Conservation (phyloP, 192 early-diverging fungal genomes). For the Coemansia sp. region DNA sequence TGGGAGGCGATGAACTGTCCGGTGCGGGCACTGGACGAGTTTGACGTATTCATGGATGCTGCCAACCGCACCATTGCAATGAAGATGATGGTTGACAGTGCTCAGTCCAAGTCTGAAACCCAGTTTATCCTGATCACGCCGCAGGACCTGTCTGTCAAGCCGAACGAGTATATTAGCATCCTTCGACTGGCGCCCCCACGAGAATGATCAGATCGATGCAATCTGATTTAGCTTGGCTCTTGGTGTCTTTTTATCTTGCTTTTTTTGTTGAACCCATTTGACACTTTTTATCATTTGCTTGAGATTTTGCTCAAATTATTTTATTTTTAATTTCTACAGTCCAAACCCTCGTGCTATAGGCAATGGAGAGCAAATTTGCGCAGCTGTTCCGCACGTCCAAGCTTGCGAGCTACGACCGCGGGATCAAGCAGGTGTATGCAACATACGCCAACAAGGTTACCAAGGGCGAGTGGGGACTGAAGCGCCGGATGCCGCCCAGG, state of each 20-base stretch:
- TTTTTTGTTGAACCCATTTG: background rate
- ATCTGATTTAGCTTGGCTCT: background rate
- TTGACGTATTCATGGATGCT: slow-evolving; percentile 99
- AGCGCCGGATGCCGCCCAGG: slow-evolving; percentile 67
- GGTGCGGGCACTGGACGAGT: slow-evolving; percentile 95
- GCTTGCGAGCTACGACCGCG: slow-evolving; percentile 64
- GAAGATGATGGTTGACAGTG: slow-evolving; percentile 84
- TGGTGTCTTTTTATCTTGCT: background rate
- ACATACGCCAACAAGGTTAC: slow-evolving; percentile 52
- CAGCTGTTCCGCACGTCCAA: slow-evolving; percentile 65
- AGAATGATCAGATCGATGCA: slow-evolving; percentile 8
- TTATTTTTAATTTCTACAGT: background rate
- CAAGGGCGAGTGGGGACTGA: slow-evolving; percentile 72
- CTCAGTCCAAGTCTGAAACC: slow-evolving; percentile 61
- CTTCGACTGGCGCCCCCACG: slow-evolving; percentile 55
- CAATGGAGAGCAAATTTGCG: slow-evolving; percentile 65
- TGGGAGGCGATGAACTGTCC: slow-evolving; percentile 93
- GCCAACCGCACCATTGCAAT: slow-evolving; percentile 90
- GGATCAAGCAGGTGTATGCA: slow-evolving; percentile 70
- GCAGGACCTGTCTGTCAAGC: slow-evolving; percentile 75
- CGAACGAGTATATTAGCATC: slow-evolving; percentile 49
- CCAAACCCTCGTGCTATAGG: too few relatives aligned
- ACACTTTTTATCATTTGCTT: background rate
- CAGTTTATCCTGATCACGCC: slow-evolving; percentile 99
- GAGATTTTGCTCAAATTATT: background rate